phyloP scores from a whole-genome alignment of 1,139 yeast species.

The Magnusiomyces clavatus region DNA sequence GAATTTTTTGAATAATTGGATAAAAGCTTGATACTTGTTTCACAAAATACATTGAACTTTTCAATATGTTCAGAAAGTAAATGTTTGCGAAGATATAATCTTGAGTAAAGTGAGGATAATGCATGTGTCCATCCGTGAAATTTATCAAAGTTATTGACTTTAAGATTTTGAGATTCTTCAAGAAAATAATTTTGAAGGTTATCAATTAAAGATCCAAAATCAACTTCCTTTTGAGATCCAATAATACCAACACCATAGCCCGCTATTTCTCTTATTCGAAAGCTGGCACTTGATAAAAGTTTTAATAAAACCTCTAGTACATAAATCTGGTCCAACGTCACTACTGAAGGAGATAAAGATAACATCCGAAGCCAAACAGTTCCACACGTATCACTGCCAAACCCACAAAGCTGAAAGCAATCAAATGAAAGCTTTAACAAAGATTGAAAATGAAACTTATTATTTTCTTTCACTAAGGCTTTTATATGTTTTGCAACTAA shows the following conservation, averaged over 20 bases:
- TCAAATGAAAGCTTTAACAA: conserved; percentile 32
- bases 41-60: background rate
- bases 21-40: conserved; percentile 1
- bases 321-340: conserved; percentile 18
- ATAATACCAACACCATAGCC: conserved; percentile 51
- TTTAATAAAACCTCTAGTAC: conserved; percentile 12
- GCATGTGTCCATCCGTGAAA: conserved; percentile 33
- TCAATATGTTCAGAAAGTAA: conserved; percentile 5
- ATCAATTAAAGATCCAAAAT: conserved; percentile 11
- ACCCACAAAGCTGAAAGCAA: conserved; percentile 23
- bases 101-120: conserved; percentile 44
- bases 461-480: background rate
- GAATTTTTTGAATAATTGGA: conserved; percentile 8
- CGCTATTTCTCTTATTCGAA: conserved; percentile 27
- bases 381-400: conserved; percentile 21
- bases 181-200: conserved; percentile 9
- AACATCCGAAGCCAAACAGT: conserved; percentile 23
- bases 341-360: conserved; percentile 23
- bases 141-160: conserved; percentile 8
- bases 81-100: conserved; percentile 41
- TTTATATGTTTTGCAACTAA: conserved; percentile 30
- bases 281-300: conserved; percentile 25
- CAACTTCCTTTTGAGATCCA: conserved; percentile 21
- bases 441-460: conserved; percentile 15
- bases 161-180: conserved; percentile 8